Conservation (phyloP, 169 alveolate species). For the Plasmodium gonderi region DNA sequence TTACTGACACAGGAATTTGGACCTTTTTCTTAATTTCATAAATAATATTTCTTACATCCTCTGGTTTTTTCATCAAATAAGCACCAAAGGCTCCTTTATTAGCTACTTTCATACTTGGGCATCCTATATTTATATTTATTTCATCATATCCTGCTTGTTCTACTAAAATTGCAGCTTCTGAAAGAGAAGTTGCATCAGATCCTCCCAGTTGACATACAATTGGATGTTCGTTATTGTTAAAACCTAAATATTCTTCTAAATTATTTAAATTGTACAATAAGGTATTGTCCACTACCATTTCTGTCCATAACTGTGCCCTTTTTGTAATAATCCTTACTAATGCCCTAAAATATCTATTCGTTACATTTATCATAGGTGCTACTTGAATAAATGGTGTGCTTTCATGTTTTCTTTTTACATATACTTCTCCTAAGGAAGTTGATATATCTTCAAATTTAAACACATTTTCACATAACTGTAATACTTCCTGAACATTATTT, state of each 20-base stretch:
- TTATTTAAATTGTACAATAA: constrained; percentile 81
- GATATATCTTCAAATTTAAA: constrained; percentile 51
- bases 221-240: constrained; percentile 86
- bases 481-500: constrained; percentile 12
- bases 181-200: constrained; percentile 88
- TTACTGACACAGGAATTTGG: constrained; percentile 92
- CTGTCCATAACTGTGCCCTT: constrained; percentile 92
- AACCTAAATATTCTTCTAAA: constrained; percentile 76
- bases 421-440: not conserved
- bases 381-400: constrained; percentile 84
- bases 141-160: constrained; percentile 93
- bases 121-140: constrained; percentile 95
- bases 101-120: constrained; percentile 94
- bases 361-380: constrained; percentile 97
- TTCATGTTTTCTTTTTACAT: constrained; percentile 6
- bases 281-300: constrained; percentile 92
- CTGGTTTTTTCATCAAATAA: constrained; percentile 94
- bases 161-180: constrained; percentile 91
- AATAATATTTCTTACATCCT: constrained; percentile 89
- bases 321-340: constrained; percentile 86
- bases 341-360: constrained; percentile 91
- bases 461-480: not conserved
- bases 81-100: constrained; percentile 96
- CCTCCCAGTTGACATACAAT: constrained; percentile 96
- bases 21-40: constrained; percentile 72